phyloP scores from a whole-genome alignment of 345 rosid species.

The Gossypium ekmanianum region DNA sequence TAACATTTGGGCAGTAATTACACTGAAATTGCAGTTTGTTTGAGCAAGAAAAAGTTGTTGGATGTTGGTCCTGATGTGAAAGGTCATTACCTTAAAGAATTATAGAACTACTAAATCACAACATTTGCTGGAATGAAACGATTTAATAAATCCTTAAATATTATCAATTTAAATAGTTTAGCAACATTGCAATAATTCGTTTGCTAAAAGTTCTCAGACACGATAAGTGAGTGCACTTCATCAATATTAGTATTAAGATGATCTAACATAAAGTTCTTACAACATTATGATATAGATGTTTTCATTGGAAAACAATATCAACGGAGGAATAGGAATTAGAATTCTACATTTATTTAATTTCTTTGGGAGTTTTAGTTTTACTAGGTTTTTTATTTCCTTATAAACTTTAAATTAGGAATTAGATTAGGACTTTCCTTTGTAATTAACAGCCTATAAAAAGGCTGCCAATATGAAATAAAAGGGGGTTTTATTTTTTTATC shows the following conservation, averaged over 20 bases:
- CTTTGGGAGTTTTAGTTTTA: too few relatives aligned
- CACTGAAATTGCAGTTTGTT: neutral
- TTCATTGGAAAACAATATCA: too few relatives aligned
- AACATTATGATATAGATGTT: neutral
- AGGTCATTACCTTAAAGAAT: neutral
- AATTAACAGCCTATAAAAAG: too few relatives aligned
- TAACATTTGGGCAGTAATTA: neutral
- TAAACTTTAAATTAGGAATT: too few relatives aligned
- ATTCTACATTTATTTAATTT: too few relatives aligned
- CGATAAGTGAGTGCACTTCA: neutral
- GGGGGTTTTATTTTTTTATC: too few relatives aligned
- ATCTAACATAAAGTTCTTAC: neutral
- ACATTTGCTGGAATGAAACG: neutral
- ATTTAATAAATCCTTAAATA: neutral
- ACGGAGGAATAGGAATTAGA: too few relatives aligned
- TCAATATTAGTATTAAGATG: neutral
- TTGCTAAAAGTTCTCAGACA: neutral
- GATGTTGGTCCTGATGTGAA: neutral
- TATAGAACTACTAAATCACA: neutral
- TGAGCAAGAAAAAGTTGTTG: neutral
- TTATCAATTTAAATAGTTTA: neutral
- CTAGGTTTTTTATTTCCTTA: too few relatives aligned
- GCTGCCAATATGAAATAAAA: too few relatives aligned
- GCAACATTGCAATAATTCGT: neutral
- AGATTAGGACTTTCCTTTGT: too few relatives aligned